phyloP scores from a whole-genome alignment of 2,329 filamentous ascomycete genomes.

The Stachybotrys elegans region DNA sequence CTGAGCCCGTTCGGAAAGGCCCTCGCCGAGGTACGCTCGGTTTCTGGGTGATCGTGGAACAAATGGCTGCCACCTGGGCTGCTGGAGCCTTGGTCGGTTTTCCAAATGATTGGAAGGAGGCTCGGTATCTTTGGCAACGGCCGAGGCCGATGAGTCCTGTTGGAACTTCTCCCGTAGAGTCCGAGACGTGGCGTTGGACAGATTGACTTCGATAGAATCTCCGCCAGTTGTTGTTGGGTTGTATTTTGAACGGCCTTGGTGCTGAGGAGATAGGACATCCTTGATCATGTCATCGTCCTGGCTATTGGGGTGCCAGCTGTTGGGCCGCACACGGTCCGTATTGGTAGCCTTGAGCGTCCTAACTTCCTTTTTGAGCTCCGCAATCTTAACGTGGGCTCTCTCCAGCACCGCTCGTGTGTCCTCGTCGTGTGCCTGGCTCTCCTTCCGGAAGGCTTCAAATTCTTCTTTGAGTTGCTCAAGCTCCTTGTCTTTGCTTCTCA shows the following conservation, averaged over 20 bases:
- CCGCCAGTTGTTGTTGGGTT: too few species aligned
- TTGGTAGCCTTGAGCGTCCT: constrained; percentile 33
- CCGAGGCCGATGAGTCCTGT: constrained; percentile 18
- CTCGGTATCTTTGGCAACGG: constrained; percentile 8
- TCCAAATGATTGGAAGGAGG: constrained; percentile 12
- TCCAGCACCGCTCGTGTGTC: constrained; percentile 52
- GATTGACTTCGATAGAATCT: constrained; percentile 13
- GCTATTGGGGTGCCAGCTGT: constrained; percentile 22
- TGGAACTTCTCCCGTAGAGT: constrained; percentile 30
- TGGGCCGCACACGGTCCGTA: constrained; percentile 16
- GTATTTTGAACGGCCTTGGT: too few species aligned
- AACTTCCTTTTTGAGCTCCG: constrained; percentile 49
- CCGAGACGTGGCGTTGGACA: constrained; percentile 12
- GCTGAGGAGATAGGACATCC: too few species aligned
- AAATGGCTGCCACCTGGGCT: constrained; percentile 35
- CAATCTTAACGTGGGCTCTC: constrained; percentile 52
- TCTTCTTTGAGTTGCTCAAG: constrained; percentile 44
- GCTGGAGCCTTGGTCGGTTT: constrained; percentile 22
- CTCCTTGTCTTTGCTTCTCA: constrained; percentile 42
- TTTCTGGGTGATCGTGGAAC: constrained; percentile 36
- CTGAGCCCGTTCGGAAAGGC: constrained; percentile 22
- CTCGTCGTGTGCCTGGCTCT: constrained; percentile 47
- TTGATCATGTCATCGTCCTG: not conserved
- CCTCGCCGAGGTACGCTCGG: constrained; percentile 29
- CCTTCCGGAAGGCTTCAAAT: constrained; percentile 48